Base-by-base conservation (phyloP, 2,329 filamentous ascomycete species). In the Arthrobotrys iridis region DNA sequence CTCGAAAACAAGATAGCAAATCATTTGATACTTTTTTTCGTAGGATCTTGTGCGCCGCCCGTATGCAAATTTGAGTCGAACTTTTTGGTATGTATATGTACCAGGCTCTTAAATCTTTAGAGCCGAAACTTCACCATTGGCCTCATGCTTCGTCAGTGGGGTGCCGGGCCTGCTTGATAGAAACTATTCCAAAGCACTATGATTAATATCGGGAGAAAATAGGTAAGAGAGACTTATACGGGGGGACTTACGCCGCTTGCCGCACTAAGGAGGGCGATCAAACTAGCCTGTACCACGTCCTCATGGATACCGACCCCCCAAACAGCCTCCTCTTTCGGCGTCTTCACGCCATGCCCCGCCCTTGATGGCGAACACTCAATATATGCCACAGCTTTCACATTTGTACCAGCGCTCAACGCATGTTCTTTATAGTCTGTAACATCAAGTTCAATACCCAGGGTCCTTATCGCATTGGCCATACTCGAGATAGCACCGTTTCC, bases 371-470 rank as follows among this genome's bases (percentile, higher is more conserved):
- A 55, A 83, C 93, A 97, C 82, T 97, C 92, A 77, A 98, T 96
- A 81, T 96, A 98, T 1, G 93, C 92, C 1, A 93, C 94, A n/a
- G 94, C 94, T 85, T 96, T 96, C 78, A 94, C 92, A 76, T 93
- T 88, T 68, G 89, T 88, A 76, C 92, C 92, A 59, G 86, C 85
- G 78, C 93, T 93, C 79, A 98, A 93, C 26, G 93, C 91, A 83
- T 98, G 94, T 83, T 98, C 95, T 85, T 96, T 97, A 85, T 98
- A 98, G 82, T 97, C 93, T 48, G 90, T 88, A 59, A 98, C 93
- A 81, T 98, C 94, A 22, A 98, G 85, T 80, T 96, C 90, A 77
- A 98, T 90, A 71, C 92, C 92, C 33, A 98, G 84, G 13, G 86
- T 86, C 79, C 88, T 88, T 45, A 99, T 86, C 13, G 93, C 94